Conservation (phyloP, 768 basidiomycete genomes). For the Chalciporus piperatus region DNA sequence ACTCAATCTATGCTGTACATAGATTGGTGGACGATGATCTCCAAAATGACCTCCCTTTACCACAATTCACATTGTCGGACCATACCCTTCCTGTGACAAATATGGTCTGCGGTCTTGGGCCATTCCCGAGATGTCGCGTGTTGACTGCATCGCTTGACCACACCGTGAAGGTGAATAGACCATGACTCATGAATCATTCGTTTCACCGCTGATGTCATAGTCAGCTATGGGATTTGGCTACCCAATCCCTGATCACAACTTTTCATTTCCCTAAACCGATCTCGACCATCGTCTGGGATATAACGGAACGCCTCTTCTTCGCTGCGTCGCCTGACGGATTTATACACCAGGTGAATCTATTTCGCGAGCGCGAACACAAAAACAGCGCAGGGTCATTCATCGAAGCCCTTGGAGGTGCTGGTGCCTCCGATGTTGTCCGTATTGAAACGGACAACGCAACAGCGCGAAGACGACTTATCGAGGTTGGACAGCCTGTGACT, state of each 20-base stretch:
- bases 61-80: constrained; percentile 80
- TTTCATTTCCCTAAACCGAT: constrained; percentile 85
- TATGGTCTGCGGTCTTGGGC: constrained; percentile 74
- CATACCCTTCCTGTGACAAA: constrained; percentile 91
- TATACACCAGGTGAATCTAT: constrained; percentile 79
- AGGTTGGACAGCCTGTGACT: constrained; percentile 68
- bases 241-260: constrained; percentile 74
- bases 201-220: constrained; percentile 7
- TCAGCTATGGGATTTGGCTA: constrained; percentile 80
- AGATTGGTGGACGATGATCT: constrained; percentile 75
- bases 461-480: constrained; percentile 61
- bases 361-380: constrained; percentile 57
- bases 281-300: constrained; percentile 68
- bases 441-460: constrained; percentile 51
- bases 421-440: constrained; percentile 65
- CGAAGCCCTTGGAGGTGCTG: constrained; percentile 76
- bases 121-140: constrained; percentile 72
- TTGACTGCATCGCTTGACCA: constrained; percentile 86
- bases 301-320: constrained; percentile 87
- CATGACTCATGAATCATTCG: constrained; percentile 9
- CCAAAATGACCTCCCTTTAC: constrained; percentile 73
- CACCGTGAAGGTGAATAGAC: constrained; percentile 73
- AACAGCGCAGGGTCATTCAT: constrained; percentile 43
- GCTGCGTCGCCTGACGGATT: constrained; percentile 75
- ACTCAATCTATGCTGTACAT: constrained; percentile 6